Evolutionary conservation across 371 early-diverging fungal species (phyloP).

Genomic region (Blakeslea trispora): DNA sequence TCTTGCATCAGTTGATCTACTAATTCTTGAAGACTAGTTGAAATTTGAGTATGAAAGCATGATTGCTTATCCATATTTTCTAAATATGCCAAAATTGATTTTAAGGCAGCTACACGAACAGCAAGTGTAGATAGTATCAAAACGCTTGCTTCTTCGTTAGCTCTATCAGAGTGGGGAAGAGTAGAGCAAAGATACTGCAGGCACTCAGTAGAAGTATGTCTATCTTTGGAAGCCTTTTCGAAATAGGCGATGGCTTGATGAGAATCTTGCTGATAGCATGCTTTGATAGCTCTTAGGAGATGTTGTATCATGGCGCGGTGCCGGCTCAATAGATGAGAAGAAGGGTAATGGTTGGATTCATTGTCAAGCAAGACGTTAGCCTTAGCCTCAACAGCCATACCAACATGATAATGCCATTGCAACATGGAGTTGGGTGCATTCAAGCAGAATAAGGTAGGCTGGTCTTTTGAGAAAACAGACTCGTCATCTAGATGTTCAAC

Average conservation of each 20-base stretch:
- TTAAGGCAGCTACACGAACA: conserved; percentile 29
- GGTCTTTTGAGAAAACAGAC: conserved; percentile 17
- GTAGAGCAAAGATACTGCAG: conserved; percentile 27
- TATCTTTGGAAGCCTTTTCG: conserved; percentile 25
- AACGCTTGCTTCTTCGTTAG: conserved; percentile 34
- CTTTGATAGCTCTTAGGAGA: conserved; percentile 22
- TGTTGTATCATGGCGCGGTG: conserved; percentile 27
- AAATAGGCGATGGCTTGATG: conserved; percentile 17
- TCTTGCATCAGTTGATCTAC: conserved; percentile 25
- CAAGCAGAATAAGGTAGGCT: conserved; percentile 15
- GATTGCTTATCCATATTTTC: neutral
- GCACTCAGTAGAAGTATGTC: conserved; percentile 25
- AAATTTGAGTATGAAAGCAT: conserved; percentile 18
- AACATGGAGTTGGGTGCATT: conserved; percentile 30
- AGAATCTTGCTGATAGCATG: conserved; percentile 11
- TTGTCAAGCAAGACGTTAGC: neutral
- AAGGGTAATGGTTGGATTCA: conserved; percentile 8
- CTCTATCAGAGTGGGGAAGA: neutral
- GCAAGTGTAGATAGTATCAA: conserved; percentile 31
- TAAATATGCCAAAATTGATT: conserved; percentile 7
- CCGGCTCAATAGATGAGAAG: conserved; percentile 26
- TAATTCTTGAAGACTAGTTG: conserved; percentile 24
- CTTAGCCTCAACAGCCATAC: conserved; percentile 15
- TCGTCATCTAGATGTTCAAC: conserved; percentile 15
- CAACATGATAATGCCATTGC: conserved; percentile 34